These are phyloP conservation scores for Heracleum sosnowskyi DNA, from an alignment of 129 eudicot species.

Conservation along the genomic window DNA sequence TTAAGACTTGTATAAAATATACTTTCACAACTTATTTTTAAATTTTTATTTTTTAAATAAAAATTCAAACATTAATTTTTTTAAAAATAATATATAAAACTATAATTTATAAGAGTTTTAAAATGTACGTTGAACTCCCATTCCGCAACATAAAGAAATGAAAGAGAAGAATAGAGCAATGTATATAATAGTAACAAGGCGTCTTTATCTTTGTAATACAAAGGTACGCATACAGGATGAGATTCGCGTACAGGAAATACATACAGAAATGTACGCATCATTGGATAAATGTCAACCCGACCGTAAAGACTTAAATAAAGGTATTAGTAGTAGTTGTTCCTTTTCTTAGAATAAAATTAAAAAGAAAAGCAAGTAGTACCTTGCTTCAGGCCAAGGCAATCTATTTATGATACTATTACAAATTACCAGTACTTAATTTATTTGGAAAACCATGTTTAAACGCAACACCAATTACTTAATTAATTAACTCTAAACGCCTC, in stretches of 20 bases:
- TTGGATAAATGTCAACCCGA: conserved; percentile 3
- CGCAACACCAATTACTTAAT: conserved; percentile 2
- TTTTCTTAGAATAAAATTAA: not conserved
- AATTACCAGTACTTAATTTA: not conserved
- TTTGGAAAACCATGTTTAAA: not conserved
- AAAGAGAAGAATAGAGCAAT: no score
- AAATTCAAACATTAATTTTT: no score
- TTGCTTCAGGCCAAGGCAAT: not conserved
- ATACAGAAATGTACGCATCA: not conserved
- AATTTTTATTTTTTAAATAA: no score
- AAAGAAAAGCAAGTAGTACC: not conserved
- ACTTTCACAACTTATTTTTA: no score
- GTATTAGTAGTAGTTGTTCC: not conserved
- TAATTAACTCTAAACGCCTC: not conserved
- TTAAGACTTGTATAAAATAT: no score
- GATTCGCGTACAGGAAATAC: not conserved
- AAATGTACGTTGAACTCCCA: no score
- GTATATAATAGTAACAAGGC: not conserved
- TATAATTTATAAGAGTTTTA: no score
- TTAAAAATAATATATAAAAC: no score
- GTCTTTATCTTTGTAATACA: not conserved
- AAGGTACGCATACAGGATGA: no score
- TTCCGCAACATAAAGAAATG: no score
- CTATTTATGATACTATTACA: not conserved
- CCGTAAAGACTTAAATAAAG: conserved; percentile 8